Conservation (phyloP, 2,329 filamentous ascomycete genomes). For the Scytalidium sp. region DNA sequence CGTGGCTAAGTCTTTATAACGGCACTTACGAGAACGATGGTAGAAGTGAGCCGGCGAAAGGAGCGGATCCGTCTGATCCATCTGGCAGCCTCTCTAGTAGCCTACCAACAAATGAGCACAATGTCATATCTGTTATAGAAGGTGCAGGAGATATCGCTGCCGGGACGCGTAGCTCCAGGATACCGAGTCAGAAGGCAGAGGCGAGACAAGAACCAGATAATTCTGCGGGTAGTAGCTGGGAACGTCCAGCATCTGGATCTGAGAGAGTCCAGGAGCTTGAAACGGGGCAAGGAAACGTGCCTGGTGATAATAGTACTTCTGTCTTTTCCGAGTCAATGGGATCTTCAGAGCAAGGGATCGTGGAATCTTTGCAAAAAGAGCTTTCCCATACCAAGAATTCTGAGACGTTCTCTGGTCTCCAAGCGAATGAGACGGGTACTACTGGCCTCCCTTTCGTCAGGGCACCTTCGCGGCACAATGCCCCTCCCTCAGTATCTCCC, state of each 20-base stretch:
- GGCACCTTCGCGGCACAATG: constrained; percentile 26
- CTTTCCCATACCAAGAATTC: not conserved
- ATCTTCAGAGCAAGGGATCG: constrained; percentile 24
- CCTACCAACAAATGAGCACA: not conserved
- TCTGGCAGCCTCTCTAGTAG: not conserved
- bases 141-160: not conserved
- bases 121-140: not conserved
- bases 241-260: not conserved
- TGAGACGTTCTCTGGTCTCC: not conserved
- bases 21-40: constrained; percentile 46
- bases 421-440: constrained; percentile 31
- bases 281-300: not conserved
- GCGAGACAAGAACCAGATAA: not conserved
- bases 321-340: constrained; percentile 17
- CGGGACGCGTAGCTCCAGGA: not conserved
- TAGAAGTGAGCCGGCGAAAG: constrained; percentile 16
- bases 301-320: not conserved
- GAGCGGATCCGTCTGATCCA: not conserved
- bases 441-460: constrained; percentile 47
- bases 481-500: constrained; percentile 5
- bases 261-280: not conserved
- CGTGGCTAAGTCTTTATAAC: constrained; percentile 64
- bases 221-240: not conserved
- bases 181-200: not conserved
- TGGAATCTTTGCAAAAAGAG: not conserved